Conservation (phyloP, 768 basidiomycete species). For the Podaxis rugospora region DNA sequence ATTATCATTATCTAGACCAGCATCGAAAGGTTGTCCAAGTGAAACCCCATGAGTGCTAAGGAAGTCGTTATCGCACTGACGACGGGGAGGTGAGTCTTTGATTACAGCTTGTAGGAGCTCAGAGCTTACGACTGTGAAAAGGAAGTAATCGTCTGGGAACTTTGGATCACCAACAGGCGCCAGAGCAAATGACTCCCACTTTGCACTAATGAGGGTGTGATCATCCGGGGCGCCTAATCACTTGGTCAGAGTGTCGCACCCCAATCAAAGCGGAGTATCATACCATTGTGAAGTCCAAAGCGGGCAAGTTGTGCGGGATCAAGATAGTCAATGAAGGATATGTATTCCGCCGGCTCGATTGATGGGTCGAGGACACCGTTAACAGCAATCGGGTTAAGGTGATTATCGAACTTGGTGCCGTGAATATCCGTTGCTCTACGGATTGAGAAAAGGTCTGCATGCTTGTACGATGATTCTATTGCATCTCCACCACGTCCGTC, state of each 20-base stretch:
- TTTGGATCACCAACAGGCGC: constrained; percentile 46
- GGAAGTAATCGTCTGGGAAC: constrained; percentile 62
- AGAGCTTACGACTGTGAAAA: constrained; percentile 53
- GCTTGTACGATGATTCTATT: constrained; percentile 50
- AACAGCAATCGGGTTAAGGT: constrained; percentile 45
- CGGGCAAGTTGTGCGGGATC: constrained; percentile 49
- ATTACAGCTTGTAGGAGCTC: not conserved
- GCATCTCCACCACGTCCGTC: constrained; percentile 54
- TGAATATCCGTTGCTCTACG: constrained; percentile 57
- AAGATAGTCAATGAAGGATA: constrained; percentile 51
- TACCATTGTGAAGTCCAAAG: constrained; percentile 64
- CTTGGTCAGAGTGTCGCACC: not conserved
- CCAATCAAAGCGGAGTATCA: constrained; percentile 6
- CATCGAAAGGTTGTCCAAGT: constrained; percentile 43
- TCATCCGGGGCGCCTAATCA: constrained; percentile 43
- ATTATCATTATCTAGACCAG: constrained; percentile 50
- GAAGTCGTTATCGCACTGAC: constrained; percentile 60
- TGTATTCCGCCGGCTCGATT: constrained; percentile 51
- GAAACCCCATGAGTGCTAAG: constrained; percentile 46
- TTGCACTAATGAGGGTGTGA: constrained; percentile 51
- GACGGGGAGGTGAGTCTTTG: not conserved
- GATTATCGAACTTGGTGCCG: constrained; percentile 48
- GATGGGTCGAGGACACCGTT: constrained; percentile 40
- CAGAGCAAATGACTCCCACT: constrained; percentile 66
- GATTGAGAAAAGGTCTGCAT: constrained; percentile 58